Conservation (phyloP, 257 asterid species). For the Buddleja alternifolia region DNA sequence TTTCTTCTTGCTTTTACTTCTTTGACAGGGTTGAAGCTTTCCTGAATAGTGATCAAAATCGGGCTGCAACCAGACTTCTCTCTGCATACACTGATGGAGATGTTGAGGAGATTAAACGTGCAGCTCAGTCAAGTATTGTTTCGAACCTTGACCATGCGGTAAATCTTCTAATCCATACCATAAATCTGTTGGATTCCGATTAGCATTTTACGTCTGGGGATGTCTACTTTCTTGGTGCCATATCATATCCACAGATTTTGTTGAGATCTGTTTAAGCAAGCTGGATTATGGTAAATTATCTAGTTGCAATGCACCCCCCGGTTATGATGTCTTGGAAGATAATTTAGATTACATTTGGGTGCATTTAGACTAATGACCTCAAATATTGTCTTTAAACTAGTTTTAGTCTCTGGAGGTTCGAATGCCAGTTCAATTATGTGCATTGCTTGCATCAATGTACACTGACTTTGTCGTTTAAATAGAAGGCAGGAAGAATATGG, state of each 20-base stretch:
- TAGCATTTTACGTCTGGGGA: not conserved
- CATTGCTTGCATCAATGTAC: no score
- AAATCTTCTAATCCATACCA: conserved; percentile 35
- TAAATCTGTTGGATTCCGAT: not conserved
- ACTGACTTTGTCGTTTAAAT: no score
- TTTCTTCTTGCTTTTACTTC: conserved; percentile 28
- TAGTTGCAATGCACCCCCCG: no score
- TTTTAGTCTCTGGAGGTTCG: no score
- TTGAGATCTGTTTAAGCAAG: no score
- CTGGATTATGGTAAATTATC: no score
- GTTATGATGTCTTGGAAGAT: no score
- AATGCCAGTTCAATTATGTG: no score
- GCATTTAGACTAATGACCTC: no score
- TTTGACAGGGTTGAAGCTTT: conserved; percentile 79
- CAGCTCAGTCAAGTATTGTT: conserved; percentile 74
- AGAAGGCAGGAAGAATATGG: not conserved
- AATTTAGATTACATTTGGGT: no score
- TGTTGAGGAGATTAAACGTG: conserved; percentile 87
- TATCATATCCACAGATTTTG: no score
- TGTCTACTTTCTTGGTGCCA: not conserved
- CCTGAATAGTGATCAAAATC: conserved; percentile 86
- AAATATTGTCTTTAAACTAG: no score
- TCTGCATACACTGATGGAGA: conserved; percentile 89
- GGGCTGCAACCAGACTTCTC: conserved; percentile 80
- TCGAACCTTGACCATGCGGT: conserved; percentile 88